phyloP scores from a whole-genome alignment of 495 filamentous ascomycete species.

The Gamarada debralockiae region DNA sequence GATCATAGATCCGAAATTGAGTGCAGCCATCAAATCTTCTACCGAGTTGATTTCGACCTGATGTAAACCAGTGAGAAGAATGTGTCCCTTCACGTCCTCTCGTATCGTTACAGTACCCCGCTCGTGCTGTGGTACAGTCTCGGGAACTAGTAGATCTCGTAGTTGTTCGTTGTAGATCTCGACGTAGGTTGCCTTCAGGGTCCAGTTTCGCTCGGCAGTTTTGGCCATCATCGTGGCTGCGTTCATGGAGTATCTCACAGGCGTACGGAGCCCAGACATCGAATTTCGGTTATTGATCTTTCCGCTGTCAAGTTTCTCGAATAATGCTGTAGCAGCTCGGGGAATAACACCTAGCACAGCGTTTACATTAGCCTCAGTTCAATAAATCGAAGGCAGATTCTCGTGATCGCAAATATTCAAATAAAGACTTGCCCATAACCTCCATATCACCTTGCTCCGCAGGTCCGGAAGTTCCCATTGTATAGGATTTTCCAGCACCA shows the following conservation, averaged over 20 bases:
- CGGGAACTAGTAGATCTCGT: conserved; percentile 83
- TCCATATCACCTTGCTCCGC: conserved; percentile 69
- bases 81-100: conserved; percentile 93
- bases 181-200: conserved; percentile 92
- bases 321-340: conserved; percentile 80
- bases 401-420: not conserved
- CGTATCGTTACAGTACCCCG: conserved; percentile 77
- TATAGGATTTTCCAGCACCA: conserved; percentile 99
- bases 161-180: conserved; percentile 99
- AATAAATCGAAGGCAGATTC: not conserved
- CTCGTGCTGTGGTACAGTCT: conserved; percentile 63
- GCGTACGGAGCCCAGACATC: conserved; percentile 77
- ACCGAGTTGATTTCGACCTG: conserved; percentile 89
- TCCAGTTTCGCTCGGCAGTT: conserved; percentile 75
- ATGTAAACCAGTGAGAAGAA: conserved; percentile 83
- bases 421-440: conserved; percentile 68
- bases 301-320: conserved; percentile 73
- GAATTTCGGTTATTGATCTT: conserved; percentile 50
- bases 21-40: conserved; percentile 81
- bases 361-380: conserved; percentile 14
- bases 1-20: conserved; percentile 91
- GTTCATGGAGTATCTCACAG: conserved; percentile 72
- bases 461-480: conserved; percentile 95
- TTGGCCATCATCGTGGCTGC: conserved; percentile 42
- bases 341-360: conserved; percentile 76